These are phyloP conservation scores for Capillidium rhysosporum DNA, from an alignment of 371 early-diverging fungal species.

Conservation along the genomic window DNA sequence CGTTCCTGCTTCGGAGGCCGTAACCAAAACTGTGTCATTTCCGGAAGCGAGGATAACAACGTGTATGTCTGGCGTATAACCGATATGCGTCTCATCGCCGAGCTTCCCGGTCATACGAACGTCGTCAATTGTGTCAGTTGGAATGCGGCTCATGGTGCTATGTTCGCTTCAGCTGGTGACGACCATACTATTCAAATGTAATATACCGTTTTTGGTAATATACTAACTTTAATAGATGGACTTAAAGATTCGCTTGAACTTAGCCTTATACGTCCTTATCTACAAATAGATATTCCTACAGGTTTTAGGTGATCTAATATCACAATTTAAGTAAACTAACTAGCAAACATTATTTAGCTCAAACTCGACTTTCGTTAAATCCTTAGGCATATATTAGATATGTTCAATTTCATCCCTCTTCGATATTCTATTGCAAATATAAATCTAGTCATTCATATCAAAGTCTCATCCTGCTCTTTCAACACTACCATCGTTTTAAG, in stretches of 20 bases:
- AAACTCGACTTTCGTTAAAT: no score
- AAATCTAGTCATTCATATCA: no score
- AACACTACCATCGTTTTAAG: no score
- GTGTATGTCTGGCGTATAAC: conserved; percentile 86
- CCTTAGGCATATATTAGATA: no score
- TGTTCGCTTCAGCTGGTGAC: conserved; percentile 85
- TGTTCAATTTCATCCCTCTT: no score
- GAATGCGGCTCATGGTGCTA: conserved; percentile 38
- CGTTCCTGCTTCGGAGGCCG: conserved; percentile 82
- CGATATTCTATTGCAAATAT: no score
- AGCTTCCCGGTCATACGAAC: conserved; percentile 58
- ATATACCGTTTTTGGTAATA: conserved; percentile 11
- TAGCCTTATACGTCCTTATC: no score
- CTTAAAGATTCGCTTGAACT: background rate
- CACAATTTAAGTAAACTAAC: no score
- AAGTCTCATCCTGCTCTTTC: no score
- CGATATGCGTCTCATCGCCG: conserved; percentile 45
- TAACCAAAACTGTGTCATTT: conserved; percentile 57
- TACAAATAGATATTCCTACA: no score
- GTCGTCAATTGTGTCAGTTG: conserved; percentile 74
- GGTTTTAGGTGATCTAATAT: no score
- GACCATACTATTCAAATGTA: conserved; percentile 84
- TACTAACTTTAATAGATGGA: background rate
- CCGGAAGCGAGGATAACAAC: conserved; percentile 78
- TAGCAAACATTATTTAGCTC: no score